Evolutionary conservation across 2,329 filamentous ascomycete genomes (phyloP).

Genomic region (Fusarium sp.): DNA sequence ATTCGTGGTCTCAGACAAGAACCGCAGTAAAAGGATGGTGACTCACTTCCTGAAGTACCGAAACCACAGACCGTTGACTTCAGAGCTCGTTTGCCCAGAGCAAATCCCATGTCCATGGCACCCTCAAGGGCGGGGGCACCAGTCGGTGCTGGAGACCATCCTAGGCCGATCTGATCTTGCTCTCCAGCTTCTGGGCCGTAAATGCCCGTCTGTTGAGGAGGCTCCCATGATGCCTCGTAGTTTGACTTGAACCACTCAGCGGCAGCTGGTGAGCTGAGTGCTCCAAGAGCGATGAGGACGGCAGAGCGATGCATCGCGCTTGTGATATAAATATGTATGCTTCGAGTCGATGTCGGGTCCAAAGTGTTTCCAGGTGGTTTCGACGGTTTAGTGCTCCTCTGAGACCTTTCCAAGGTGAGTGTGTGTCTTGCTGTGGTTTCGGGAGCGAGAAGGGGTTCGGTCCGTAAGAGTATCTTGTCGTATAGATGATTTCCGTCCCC

Average conservation of each 20-base stretch:
- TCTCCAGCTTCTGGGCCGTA: slow-evolving; percentile 27
- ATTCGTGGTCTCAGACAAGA: neutral
- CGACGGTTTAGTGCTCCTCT: neutral
- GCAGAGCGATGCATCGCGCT: slow-evolving; percentile 37
- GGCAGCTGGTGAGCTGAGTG: slow-evolving; percentile 41
- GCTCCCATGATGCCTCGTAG: slow-evolving; percentile 49
- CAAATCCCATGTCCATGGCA: slow-evolving; percentile 50
- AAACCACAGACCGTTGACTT: slow-evolving; percentile 52
- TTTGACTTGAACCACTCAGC: slow-evolving; percentile 46
- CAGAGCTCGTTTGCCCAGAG: slow-evolving; percentile 49
- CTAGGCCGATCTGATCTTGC: slow-evolving; percentile 48
- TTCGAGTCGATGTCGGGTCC: slow-evolving; percentile 2
- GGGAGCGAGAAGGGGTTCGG: slow-evolving; percentile 8
- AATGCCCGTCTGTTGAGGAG: slow-evolving; percentile 48
- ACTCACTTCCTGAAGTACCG: slow-evolving; percentile 51
- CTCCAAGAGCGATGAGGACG: slow-evolving; percentile 46
- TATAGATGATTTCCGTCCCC: slow-evolving; percentile 16
- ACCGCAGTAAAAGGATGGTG: neutral
- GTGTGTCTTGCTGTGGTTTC: neutral
- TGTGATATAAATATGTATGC: neutral
- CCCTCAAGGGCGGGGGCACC: slow-evolving; percentile 49
- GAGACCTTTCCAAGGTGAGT: neutral
- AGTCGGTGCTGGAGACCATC: slow-evolving; percentile 53
- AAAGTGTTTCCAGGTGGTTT: neutral
- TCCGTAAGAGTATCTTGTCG: neutral